Base-by-base conservation (phyloP, 2,329 filamentous ascomycete genomes). In the Fusarium multiceps region DNA sequence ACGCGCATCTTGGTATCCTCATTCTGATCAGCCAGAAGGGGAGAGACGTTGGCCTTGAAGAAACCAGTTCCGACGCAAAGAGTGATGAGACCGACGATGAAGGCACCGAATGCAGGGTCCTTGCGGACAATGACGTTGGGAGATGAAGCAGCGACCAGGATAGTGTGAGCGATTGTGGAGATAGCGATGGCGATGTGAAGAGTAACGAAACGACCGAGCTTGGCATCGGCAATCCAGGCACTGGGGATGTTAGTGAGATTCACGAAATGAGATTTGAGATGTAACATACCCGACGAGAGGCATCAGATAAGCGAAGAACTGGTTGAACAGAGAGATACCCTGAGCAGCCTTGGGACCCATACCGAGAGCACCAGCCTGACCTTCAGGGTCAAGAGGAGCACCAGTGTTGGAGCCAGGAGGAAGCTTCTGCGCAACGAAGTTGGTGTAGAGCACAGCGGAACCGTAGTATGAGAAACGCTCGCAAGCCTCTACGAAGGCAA, bases 381-480 rank as follows among this genome's bases (percentile, higher is more conserved):
- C 79, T 9, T 78, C 58, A 6, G 73, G 63, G 23, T 77, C 74
- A 18, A 76, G 62, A 40, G 78, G 80, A 41, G 85, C 83, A 62
- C 88, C 89, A 1, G 87, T 88, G 23, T 73, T 83, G 7, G 87
- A 89, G 18, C 83, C 84, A 0, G 66, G 55, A 2, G 89, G 88
- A 28, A 90, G 79, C 32, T 82, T 80, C 54, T 85, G 82, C 71
- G 87, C 86, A 73, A 90, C 85, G 74, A 88, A 91, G 79, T 90
- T 90, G 76, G 87, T 88, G 87, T 90, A 92, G 30, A 92, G 83
- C 32, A 90, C 85, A 45, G 88, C 86, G 7, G 89, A 90, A 57
- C 91, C 92, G 75, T 93, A 93, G 86, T 93, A 94, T 16, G 89
- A 91, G 80, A 92, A 93, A 50, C 91, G 89, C 81, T 94, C 92